Percentiles rank a stretch among this genome's conserved stretches.
These are phyloP conservation scores for Diutina ranongensis DNA, from an alignment of 1,139 yeast genomes.

Conservation along the genomic window DNA sequence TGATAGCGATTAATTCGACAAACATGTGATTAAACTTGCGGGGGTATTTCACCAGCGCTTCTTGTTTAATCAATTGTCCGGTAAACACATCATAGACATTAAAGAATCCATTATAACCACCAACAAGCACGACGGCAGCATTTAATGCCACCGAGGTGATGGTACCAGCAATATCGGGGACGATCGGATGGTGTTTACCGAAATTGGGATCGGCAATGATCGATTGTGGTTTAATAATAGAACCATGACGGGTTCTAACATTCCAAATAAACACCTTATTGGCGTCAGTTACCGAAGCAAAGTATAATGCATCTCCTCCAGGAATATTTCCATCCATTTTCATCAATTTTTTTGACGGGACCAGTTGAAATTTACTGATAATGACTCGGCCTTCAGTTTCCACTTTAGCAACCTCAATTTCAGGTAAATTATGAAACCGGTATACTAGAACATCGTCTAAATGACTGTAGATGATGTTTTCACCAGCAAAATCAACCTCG, in stretches of 20 bases:
- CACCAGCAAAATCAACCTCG: conserved; percentile 46
- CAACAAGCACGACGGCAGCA: conserved; percentile 41
- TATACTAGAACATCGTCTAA: conserved; percentile 17
- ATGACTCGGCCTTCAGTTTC: background rate
- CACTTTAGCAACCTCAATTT: background rate
- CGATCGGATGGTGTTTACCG: background rate
- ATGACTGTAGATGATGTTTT: conserved; percentile 23
- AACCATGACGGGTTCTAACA: conserved; percentile 20
- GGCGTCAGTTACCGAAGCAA: conserved; percentile 30
- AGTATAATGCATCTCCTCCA: conserved; percentile 44
- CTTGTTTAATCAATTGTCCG: conserved; percentile 25
- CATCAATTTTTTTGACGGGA: background rate
- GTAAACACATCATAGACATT: conserved; percentile 52
- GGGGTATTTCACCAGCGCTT: conserved; percentile 15
- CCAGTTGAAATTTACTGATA: background rate
- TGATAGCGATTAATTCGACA: conserved; percentile 20
- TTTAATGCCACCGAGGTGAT: conserved; percentile 24
- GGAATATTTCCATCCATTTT: conserved; percentile 16
- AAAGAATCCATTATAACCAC: conserved; percentile 53
- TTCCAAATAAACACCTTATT: conserved; percentile 31
- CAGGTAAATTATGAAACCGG: conserved; percentile 12
- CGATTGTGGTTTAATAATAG: background rate
- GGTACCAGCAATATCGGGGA: conserved; percentile 10
- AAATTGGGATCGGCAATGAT: background rate
- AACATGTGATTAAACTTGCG: conserved; percentile 17